Base-by-base conservation (phyloP, 352 stramenopile genomes). In the Globisporangium okanoganense region DNA sequence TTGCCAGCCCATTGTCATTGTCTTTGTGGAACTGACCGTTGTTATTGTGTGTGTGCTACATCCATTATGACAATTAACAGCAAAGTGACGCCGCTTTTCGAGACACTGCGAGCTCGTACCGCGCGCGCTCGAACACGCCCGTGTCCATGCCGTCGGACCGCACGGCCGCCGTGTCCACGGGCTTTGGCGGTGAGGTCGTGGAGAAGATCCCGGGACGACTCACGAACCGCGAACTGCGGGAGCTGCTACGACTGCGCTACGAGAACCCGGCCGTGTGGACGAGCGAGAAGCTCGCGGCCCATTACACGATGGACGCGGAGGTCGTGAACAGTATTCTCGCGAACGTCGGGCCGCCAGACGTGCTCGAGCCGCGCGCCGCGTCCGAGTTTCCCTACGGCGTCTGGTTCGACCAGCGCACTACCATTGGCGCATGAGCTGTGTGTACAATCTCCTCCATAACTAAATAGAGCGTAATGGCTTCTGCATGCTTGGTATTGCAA, bases 41-140 rank as follows among this genome's bases (percentile, higher is more conserved):
- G 2, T 9, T 18, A n/a, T n/a, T n/a, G n/a, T 45, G 40, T 48
- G 18, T 25, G 24, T 55, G 16, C 12, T n/a, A 7, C 10, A 20
- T 12, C 29, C 13, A 56, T 56, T 56, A 40, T 24, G n/a, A n/a
- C 41, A 14, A 53, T 16, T 24, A 62, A 25, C 31, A 87, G 65
- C 65, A 89, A 59, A 80, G 69, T 56, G 75, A 56, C 25, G 62
- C 71, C 38, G 78, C 70, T 49, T 91, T 89, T 49, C 57, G 74
- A 22, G 66, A 77, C 40, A 91, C 82, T 8, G 82, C 82, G 47
- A 88, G 82, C 56, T 83, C 79, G 65, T 79, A 91, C 55, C 82
- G 82, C 2, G 61, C 52, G 29, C 66, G 70, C 10, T 86, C 82
- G 6, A 58, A 59, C 20, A 64, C 72, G 38, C 78, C 76, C 2